Base-by-base conservation (phyloP, 2,329 filamentous ascomycete species). In the Trichothecium roseum region DNA sequence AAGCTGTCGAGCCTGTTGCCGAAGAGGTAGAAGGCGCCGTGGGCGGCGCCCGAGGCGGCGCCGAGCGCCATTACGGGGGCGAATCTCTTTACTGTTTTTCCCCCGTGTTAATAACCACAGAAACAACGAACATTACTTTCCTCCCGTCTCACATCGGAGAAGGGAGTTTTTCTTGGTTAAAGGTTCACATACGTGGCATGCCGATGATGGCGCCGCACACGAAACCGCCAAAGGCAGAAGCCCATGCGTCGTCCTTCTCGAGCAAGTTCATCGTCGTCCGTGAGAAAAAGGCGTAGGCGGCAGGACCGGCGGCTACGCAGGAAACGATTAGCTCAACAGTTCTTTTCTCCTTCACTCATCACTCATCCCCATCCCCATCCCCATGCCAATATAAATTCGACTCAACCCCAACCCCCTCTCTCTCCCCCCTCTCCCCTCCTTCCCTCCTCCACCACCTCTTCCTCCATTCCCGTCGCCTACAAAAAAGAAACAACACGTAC, bases 231-330 rank as follows among this genome's bases (percentile, higher is more conserved):
- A 87, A 66, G 28, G 76, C 73, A 37, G 78, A 66, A 59, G 88
- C 91, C 63, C 73, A 81, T 45, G 69, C 66, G 55, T 94, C 88
- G 40, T 94, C 76, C 64, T 82, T 86, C 60, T 87, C 72, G 51
- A 87, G 80, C 45, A 95, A 66, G 64, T 95, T 95, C 58, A 85
- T 84, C 31, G 81, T 71, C 34, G 84, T 82, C 48, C 72, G 73
- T 49, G 74, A 79, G 48, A 79, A 71, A 66, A 95, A 94, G 50
- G 76, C 72, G 61, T 86, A 94, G 42, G 80, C 72, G 50, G 75
- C 78, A 52, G 84, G 83, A 59, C 51, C 54, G 35, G 56, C 55
- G 44, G 57, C 65, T 64, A 15, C 18, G 18, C 28, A 26, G 20
- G 26, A 51, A n/a, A n/a, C n/a, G n/a, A n/a, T n/a, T n/a, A n/a